Base-by-base conservation (phyloP, 352 stramenopile genomes). In the Phytopythium cucurbitacearum region DNA sequence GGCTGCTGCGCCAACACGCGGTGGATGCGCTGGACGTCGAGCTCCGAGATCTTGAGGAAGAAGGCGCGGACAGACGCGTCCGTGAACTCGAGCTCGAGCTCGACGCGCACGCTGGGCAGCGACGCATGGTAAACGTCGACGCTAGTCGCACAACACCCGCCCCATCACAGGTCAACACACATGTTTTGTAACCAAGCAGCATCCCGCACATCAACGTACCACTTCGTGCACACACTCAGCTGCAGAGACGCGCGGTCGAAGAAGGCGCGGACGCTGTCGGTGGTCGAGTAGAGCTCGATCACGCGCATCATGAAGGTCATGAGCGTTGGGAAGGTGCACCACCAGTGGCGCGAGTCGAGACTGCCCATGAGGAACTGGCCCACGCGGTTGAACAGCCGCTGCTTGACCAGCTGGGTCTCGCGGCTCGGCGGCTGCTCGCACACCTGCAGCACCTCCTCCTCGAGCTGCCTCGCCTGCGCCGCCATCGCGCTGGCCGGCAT, bases 281-380 rank as follows among this genome's bases (percentile, higher is more conserved):
- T 76, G 6, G 67, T 51, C 10, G 80, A 77, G 48, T 91, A 85
- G 7, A 94, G 65, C 64, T 94, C 84, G 54, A 94, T 56, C 9
- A 94, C 55, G n/a, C 83, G 80, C 81, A 91, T 84, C 80, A 94
- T 94, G 57, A 91, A 94, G 48, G 79, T 64, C 84, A 94, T 94
- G 56, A 94, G 84, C 53, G 76, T 69, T 35, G 84, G 80, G 49
- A 85, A 87, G 39, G 51, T 35, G 55, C 84, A 94, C 84, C 84
- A 94, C 84, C 84, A 94, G 61, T 94, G 84, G 40, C 67, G 66
- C 47, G 62, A 59, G 54, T 84, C 64, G 51, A 87, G 67, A 38
- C 63, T 72, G 16, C 67, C 67, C 67, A 91, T 78, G 52, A 94
- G 71, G 56, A 91, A 94, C 57, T 88, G 73, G 33, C 84, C 84